phyloP scores from a whole-genome alignment of 176 grass and related monocot genomes.

The Oryza officinalis region DNA sequence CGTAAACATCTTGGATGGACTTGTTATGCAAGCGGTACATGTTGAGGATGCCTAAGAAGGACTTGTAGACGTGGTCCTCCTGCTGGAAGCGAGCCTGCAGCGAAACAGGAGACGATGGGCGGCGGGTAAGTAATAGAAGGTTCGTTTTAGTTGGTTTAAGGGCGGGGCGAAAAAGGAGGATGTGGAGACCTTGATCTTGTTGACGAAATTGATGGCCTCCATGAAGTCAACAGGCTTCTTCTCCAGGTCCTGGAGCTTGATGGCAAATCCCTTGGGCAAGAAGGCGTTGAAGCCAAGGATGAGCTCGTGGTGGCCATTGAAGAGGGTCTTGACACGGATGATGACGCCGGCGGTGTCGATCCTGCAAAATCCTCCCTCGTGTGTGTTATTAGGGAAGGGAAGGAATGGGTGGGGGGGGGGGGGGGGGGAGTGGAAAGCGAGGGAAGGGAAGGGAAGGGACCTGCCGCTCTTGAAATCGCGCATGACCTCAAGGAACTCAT shows the following conservation, averaged over 20 bases:
- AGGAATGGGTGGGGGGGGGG: too few species aligned
- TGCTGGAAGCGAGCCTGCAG: constrained; percentile 60
- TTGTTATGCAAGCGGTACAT: constrained; percentile 72
- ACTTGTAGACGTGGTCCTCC: constrained; percentile 75
- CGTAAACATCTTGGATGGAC: constrained; percentile 65
- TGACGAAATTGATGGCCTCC: constrained; percentile 79
- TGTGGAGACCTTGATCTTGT: constrained; percentile 70
- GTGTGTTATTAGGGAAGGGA: too few species aligned
- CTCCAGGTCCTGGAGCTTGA: constrained; percentile 60
- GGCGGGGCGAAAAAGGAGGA: too few species aligned
- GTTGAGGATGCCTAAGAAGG: constrained; percentile 74
- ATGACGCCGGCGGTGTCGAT: constrained; percentile 66
- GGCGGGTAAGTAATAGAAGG: too few species aligned
- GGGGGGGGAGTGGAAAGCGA: too few species aligned
- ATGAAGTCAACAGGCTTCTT: constrained; percentile 84
- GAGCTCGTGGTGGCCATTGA: constrained; percentile 67
- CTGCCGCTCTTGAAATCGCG: constrained; percentile 78
- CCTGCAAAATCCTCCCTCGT: constrained; percentile 29
- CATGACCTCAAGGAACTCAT: constrained; percentile 86
- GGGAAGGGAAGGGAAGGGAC: constrained; percentile 3
- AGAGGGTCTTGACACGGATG: constrained; percentile 67
- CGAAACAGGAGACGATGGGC: background rate
- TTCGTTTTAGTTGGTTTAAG: too few species aligned
- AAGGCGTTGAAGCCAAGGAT: constrained; percentile 85
- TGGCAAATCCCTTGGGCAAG: constrained; percentile 78